Base-by-base conservation (phyloP, 106 monocot species). In the Dactylorhiza incarnata region DNA sequence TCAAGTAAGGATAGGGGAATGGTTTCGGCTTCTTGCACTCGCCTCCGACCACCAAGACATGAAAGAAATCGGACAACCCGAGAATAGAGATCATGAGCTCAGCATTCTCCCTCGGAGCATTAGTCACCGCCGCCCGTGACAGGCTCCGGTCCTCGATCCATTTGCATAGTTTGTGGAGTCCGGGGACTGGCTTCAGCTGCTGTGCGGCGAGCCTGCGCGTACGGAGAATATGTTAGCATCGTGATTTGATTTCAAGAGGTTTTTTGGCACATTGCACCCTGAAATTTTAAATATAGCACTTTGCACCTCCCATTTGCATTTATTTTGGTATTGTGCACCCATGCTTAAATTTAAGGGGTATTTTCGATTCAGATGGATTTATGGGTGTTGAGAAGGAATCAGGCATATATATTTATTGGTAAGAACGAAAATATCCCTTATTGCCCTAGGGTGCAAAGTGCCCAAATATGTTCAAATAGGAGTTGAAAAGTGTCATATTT, bases 111-210 rank as follows among this genome's bases (percentile, higher is more conserved):
- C 93, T 78, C 13, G 93, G 90, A 52, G 95, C 89, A 72, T 96
- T 96, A 14, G 92, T 93, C 10, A 95, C 93, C n/a, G 88, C 95
- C 4, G 90, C 95, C 4, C 86, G 84, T 81, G 93, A 93, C 68
- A 91, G 19, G 3, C 88, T 87, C 20, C 45, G 80, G 20, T 89
- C 87, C n/a, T 83, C 75, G 0, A 89, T 68, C 93, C 93, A 96
- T 70, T 87, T 84, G 51, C 93, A 89, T 6, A 93, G 51, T 68
- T 87, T 85, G 56, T 81, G 80, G 15, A 95, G 86, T 44, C 93
- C 96, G 10, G 85, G 58, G 12, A 93, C 76, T 20, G 85, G 81
- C 73, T 85, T 80, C 70, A 96, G 61, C 45, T 84, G 77, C 78
- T 91, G 69, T 37, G 75, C 49, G 62, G 81, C 93, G 43, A 92